Evolutionary conservation across 805 yeast genomes (phyloP).

Genomic region (Maudiozyma pseudohumilis): DNA sequence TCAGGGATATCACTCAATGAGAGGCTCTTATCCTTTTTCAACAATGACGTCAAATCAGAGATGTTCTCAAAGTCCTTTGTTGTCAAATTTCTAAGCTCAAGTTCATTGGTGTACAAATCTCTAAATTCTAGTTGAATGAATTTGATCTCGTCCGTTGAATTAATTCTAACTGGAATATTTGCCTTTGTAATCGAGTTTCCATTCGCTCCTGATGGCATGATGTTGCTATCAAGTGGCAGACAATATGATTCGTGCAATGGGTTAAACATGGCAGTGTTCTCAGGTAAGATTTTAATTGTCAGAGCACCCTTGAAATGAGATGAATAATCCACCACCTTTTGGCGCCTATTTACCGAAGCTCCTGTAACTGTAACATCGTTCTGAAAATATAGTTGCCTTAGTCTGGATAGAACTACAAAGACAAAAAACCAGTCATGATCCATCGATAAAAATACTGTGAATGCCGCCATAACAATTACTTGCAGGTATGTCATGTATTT

Average conservation of each 20-base stretch:
- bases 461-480: conserved; percentile 36
- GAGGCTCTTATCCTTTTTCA: conserved; percentile 15
- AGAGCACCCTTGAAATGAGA: conserved; percentile 75
- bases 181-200: conserved; percentile 9
- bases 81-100: conserved; percentile 43
- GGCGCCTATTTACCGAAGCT: conserved; percentile 28
- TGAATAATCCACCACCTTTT: conserved; percentile 20
- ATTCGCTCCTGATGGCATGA: conserved; percentile 9
- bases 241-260: conserved; percentile 65
- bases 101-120: conserved; percentile 43
- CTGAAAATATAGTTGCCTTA: conserved; percentile 33
- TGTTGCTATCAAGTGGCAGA: conserved; percentile 31
- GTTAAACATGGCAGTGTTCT: conserved; percentile 74
- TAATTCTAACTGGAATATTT: conserved; percentile 60
- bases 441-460: conserved; percentile 47
- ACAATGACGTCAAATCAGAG: conserved; percentile 10
- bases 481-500: conserved; percentile 44
- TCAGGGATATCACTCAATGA: conserved; percentile 4
- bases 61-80: conserved; percentile 42
- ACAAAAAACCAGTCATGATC: conserved; percentile 41
- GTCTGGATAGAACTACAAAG: conserved; percentile 29
- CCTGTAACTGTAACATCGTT: conserved; percentile 48
- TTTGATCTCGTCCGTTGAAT: conserved; percentile 67
- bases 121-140: conserved; percentile 53
- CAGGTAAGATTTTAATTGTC: conserved; percentile 82